Base-by-base conservation (phyloP, 306 rosid species). In the Astragalus membranaceus region DNA sequence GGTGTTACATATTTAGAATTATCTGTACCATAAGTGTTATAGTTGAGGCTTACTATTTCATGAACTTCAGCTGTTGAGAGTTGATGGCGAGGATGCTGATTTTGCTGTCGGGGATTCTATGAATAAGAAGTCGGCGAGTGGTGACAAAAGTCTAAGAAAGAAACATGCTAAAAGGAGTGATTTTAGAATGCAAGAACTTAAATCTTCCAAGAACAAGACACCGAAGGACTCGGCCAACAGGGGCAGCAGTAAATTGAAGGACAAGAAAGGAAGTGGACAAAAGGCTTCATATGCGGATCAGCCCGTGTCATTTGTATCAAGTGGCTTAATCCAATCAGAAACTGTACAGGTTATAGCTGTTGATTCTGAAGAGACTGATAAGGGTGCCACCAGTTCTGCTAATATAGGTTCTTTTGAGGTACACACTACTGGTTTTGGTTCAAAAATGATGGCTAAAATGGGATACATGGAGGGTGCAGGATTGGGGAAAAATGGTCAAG, bases 401-500 rank as follows among this genome's bases (percentile, higher is more conserved):
- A 82, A 69, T 23, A 69, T 85, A 46, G 83, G 80, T 57, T 80
- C 92, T 4, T 93, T 93, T 79, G 98, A 93, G 89, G 81, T 76
- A 13, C 96, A 93, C 83, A 93, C 97, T 2, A 93, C 87, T 81
- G 97, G 98, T 48, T 90, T 93, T 76, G 98, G 98, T 39, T 93
- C 97, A 1, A 93, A 85, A 83, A 88, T 93, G 96, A 67, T 93
- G 98, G 94, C 98, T 53, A 93, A 87, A 83, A 93, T 93, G 98
- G 98, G 98, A 76, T 93, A 62, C 47, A 75, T 62, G 4, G 98
- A 81, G 70, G 98, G 97, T 41, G 85, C 69, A 59, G 98, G 98
- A 20, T 78, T 93, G 76, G 98, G 98, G 72, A 88, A 82, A 85
- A 84, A 87, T 59, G 85, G 96, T 78, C 96, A 91, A 79, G 98